Evolutionary conservation across 176 grass and related monocot genomes (phyloP).

Genomic region (Elymus sibiricus): DNA sequence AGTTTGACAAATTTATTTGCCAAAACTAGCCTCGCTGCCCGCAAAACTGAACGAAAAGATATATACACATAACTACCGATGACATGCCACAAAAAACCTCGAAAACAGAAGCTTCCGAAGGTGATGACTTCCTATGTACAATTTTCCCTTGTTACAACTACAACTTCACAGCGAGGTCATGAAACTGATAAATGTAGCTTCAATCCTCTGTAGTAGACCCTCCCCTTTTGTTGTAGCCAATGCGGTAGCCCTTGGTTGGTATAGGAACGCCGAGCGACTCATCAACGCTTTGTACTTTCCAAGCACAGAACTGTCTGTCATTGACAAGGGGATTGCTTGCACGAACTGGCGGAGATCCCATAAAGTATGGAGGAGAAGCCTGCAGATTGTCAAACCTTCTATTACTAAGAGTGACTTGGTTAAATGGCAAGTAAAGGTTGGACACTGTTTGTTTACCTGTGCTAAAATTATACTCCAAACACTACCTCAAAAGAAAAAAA

Average conservation of each 20-base stretch:
- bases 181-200: constrained; percentile 43
- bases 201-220: constrained; percentile 32
- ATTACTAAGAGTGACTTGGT: not conserved
- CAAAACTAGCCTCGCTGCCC: constrained; percentile 18
- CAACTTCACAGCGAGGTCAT: not conserved
- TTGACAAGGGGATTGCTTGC: constrained; percentile 59
- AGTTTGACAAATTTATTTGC: constrained; percentile 14
- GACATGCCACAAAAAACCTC: not conserved
- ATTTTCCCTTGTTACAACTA: constrained; percentile 31
- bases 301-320: constrained; percentile 41
- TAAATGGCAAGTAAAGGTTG: not conserved
- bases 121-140: constrained; percentile 32
- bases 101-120: constrained; percentile 1
- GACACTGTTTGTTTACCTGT: not conserved
- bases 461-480: not conserved
- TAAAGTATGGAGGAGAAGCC: constrained; percentile 67
- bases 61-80: constrained; percentile 24
- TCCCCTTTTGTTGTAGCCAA: not conserved
- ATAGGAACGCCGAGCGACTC: constrained; percentile 36
- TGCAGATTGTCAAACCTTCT: constrained; percentile 18
- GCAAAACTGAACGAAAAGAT: constrained; percentile 16
- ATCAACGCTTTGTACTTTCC: constrained; percentile 33
- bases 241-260: constrained; percentile 22
- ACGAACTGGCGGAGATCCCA: constrained; percentile 54
- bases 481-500: not conserved